Conservation (phyloP, 1,139 yeast genomes). For the Martiniozyma asiatica region DNA sequence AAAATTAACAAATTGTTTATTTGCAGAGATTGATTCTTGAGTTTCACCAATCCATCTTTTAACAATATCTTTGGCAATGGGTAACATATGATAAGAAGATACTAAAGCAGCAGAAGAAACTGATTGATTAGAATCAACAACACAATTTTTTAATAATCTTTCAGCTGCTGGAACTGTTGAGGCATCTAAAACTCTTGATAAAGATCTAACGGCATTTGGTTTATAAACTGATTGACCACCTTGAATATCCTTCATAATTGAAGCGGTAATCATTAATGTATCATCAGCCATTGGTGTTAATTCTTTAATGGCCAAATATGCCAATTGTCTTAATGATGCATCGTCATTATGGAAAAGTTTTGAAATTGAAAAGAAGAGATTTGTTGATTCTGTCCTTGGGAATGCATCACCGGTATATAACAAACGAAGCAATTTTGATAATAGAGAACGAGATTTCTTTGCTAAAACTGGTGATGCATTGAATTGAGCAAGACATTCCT, state of each 20-base stretch:
- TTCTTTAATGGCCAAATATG: slow-evolving; percentile 88
- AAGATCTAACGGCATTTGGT: slow-evolving; percentile 90
- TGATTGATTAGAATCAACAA: slow-evolving; percentile 82
- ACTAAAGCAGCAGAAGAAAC: slow-evolving; percentile 89
- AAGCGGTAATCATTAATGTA: slow-evolving; percentile 92
- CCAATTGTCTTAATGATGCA: slow-evolving; percentile 83
- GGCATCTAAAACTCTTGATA: slow-evolving; percentile 81
- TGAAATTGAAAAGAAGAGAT: slow-evolving; percentile 85
- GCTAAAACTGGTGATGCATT: slow-evolving; percentile 88
- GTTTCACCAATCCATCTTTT: slow-evolving; percentile 90
- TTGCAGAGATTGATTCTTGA: slow-evolving; percentile 69
- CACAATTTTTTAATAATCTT: slow-evolving; percentile 82
- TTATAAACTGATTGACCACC: slow-evolving; percentile 76
- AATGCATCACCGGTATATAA: slow-evolving; percentile 78
- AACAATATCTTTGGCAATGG: slow-evolving; percentile 83
- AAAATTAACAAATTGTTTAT: slow-evolving; percentile 52
- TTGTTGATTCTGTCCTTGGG: slow-evolving; percentile 84
- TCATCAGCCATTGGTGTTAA: slow-evolving; percentile 76
- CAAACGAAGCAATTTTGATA: slow-evolving; percentile 61
- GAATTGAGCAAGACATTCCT: slow-evolving; percentile 88
- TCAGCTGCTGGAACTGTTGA: slow-evolving; percentile 92
- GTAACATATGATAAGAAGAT: slow-evolving; percentile 79
- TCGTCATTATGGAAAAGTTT: slow-evolving; percentile 92
- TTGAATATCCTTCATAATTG: slow-evolving; percentile 96
- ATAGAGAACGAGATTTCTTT: slow-evolving; percentile 66